Evolutionary conservation across 768 basidiomycete genomes (phyloP).

Genomic region (Pulveroboletus sp.): DNA sequence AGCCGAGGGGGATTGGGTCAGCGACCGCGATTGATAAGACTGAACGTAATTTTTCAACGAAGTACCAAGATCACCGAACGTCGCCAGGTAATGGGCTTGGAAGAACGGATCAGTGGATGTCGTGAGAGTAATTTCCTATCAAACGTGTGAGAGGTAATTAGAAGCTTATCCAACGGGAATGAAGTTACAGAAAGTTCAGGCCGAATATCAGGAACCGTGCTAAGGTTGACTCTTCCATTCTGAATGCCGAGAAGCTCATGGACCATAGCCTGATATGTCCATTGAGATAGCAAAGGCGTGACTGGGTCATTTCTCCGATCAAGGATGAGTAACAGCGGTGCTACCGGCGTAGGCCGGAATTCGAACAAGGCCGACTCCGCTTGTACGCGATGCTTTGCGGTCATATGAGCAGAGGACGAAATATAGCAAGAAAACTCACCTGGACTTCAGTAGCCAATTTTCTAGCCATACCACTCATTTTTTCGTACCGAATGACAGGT

Average conservation of each 20-base stretch:
- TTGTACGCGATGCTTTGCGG: slow-evolving; percentile 69
- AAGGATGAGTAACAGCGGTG: slow-evolving; percentile 87
- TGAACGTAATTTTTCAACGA: slow-evolving; percentile 91
- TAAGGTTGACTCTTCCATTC: slow-evolving; percentile 88
- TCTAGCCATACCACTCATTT: slow-evolving; percentile 89
- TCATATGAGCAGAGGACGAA: slow-evolving; percentile 4
- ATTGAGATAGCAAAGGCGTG: slow-evolving; percentile 92
- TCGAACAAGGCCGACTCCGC: slow-evolving; percentile 85
- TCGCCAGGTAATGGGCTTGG: slow-evolving; percentile 83
- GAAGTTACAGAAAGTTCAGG: slow-evolving; percentile 77
- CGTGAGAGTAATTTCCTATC: slow-evolving; percentile 90
- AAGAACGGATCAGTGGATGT: slow-evolving; percentile 93
- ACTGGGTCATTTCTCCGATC: slow-evolving; percentile 97
- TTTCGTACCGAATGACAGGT: slow-evolving; percentile 91
- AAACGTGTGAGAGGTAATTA: slow-evolving; percentile 13
- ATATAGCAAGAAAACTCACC: slow-evolving; percentile 36
- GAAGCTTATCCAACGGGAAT: slow-evolving; percentile 3
- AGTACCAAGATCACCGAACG: slow-evolving; percentile 95
- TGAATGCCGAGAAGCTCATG: slow-evolving; percentile 93
- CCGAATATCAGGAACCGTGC: slow-evolving; percentile 77
- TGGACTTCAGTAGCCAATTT: slow-evolving; percentile 86
- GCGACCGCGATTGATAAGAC: slow-evolving; percentile 84
- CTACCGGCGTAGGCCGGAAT: slow-evolving; percentile 84
- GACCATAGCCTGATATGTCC: slow-evolving; percentile 99
- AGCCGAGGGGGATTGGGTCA: slow-evolving; percentile 68